Conservation (phyloP, 2,329 filamentous ascomycete genomes). For the Beauveria brongniartii region DNA sequence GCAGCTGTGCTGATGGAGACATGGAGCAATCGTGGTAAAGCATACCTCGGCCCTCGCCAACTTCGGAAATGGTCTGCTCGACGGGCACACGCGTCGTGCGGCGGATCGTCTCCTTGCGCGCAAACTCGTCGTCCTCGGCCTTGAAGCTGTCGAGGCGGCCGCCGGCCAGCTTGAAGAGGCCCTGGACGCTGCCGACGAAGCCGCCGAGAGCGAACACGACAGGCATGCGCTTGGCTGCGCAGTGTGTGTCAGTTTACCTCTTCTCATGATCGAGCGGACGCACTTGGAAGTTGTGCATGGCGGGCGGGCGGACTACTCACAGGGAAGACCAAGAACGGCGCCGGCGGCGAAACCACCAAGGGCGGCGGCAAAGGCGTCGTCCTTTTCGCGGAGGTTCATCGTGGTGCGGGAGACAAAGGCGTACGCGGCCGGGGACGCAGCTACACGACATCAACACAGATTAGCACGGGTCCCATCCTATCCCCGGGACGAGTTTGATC, state of each 20-base stretch:
- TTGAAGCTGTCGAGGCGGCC: slow-evolving; percentile 46
- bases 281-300: background rate
- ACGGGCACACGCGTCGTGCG: slow-evolving; percentile 65
- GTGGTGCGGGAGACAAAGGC: slow-evolving; percentile 67
- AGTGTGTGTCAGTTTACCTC: background rate
- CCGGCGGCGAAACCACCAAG: slow-evolving; percentile 73
- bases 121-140: slow-evolving; percentile 60
- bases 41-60: slow-evolving; percentile 84
- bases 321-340: slow-evolving; percentile 59
- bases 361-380: slow-evolving; percentile 68
- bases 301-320: slow-evolving; percentile 40
- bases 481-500: background rate
- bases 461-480: slow-evolving; percentile 8
- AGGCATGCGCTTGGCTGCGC: slow-evolving; percentile 48
- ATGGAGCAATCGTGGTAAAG: background rate
- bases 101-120: slow-evolving; percentile 65
- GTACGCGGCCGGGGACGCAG: slow-evolving; percentile 57
- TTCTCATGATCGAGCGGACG: background rate
- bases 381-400: slow-evolving; percentile 78
- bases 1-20: background rate
- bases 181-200: slow-evolving; percentile 47
- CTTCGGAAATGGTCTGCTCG: slow-evolving; percentile 69
- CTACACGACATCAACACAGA: slow-evolving; percentile 36
- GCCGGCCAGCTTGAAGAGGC: slow-evolving; percentile 61
- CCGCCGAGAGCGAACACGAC: slow-evolving; percentile 60